Evolutionary conservation across 345 rosid genomes (phyloP).

Genomic region (Bretschneidera sinensis): DNA sequence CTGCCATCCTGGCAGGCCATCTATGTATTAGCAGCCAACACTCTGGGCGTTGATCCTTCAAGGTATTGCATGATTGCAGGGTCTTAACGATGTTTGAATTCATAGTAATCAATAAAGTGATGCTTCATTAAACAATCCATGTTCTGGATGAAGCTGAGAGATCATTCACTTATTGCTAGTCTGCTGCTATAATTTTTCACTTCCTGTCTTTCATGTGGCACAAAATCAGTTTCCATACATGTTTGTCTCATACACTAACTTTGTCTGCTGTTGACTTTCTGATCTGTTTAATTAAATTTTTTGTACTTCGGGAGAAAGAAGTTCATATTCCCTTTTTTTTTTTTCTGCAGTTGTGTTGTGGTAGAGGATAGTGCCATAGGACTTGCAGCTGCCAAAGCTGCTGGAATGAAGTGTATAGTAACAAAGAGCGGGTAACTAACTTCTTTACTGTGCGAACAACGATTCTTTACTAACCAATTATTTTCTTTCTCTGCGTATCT

Average conservation of each 20-base stretch:
- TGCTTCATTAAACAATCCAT: neutral
- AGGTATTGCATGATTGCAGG: slow-evolving; percentile 37
- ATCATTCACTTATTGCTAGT: neutral
- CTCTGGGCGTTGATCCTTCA: slow-evolving; percentile 82
- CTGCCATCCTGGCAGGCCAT: slow-evolving; percentile 56
- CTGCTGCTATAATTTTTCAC: neutral
- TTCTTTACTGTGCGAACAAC: neutral
- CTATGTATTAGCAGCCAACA: slow-evolving; percentile 79
- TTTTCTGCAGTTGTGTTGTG: slow-evolving; percentile 72
- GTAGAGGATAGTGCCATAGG: slow-evolving; percentile 92
- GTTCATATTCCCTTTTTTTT: slow-evolving; percentile 3
- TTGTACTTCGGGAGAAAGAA: too few species aligned
- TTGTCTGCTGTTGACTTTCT: too few species aligned
- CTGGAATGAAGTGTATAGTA: slow-evolving; percentile 92
- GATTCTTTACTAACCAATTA: neutral
- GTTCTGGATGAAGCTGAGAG: neutral
- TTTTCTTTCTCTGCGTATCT: neutral
- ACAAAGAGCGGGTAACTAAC: slow-evolving; percentile 79
- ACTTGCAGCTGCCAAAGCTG: slow-evolving; percentile 94
- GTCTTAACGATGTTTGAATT: neutral
- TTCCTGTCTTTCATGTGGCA: neutral
- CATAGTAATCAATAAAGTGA: neutral
- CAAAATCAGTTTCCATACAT: neutral
- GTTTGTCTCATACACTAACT: too few species aligned
- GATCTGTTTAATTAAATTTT: neutral